Evolutionary conservation across 495 filamentous ascomycete species (phyloP), one percentile per base, ranked within the genome.

Genomic region (Aspergillus homomorphus): DNA sequence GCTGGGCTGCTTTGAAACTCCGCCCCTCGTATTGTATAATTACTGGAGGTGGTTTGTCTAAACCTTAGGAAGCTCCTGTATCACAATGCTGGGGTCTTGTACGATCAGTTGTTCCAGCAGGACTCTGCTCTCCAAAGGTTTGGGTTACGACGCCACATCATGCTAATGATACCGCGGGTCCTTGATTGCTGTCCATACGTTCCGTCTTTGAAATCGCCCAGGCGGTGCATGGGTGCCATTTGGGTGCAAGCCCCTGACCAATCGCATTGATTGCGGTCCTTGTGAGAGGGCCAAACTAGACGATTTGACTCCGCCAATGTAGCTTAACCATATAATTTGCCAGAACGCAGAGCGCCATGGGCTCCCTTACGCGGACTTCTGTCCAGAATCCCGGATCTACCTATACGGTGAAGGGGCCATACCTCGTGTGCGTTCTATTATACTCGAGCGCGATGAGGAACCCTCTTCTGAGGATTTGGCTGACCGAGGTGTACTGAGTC

Each of bases 121-220:
- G 12, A 2, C 12, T 38, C 33, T 38, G 6, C 12, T 38, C 33
- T 38, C 2, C 33, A 38, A 10, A 12, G 33, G 10, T 12, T 12
- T 12, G 5, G 33, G 8, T 12, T 38, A n/a, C 33, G 12, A 38
- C 33, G 33, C 33, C 33, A 38, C 33, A 38, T 12, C 15, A 38
- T 38, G 33, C 2, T 38, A 12, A 38, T 38, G 10, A 38, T 9
- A 5, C 33, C 8, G 33, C 33, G 7, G 33, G 33, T 38, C 33
- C 33, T 12, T 38, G 7, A 12, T 12, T 7, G 12, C 33, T 12
- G 33, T 12, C 33, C 33, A 28, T 16, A 18, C 5, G 24, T 16
- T 51, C 48, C 7, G 15, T 19, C 28, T 51, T 23, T 15, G n/a
- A 28, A 51, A 51, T 18, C 30, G 48, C 48, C 48, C 48, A 51